A percentile compares a stretch with the other conserved stretches of the same genome.
phyloP scores from a whole-genome alignment of 768 basidiomycete genomes.

The Mycena epipterygia region DNA sequence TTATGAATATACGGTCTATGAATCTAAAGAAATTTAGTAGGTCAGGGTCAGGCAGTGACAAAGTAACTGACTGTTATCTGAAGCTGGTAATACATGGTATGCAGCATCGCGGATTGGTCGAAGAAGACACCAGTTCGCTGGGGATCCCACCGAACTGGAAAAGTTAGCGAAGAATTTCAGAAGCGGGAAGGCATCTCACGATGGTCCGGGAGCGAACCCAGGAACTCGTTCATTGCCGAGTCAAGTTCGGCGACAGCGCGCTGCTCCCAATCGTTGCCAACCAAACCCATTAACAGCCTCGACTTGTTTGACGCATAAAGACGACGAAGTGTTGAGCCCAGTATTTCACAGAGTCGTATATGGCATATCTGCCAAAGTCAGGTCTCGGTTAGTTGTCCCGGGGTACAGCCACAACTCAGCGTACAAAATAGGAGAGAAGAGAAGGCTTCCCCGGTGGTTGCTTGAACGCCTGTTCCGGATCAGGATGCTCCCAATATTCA shows the following conservation, averaged over 20 bases:
- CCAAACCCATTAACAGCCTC: constrained; percentile 51
- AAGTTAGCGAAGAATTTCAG: not conserved
- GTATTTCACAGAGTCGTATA: constrained; percentile 73
- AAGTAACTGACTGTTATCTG: constrained; percentile 55
- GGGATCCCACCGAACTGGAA: constrained; percentile 42
- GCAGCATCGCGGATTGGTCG: constrained; percentile 54
- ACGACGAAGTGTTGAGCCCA: constrained; percentile 72
- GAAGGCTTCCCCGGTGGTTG: constrained; percentile 76
- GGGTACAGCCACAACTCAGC: not conserved
- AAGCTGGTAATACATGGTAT: constrained; percentile 56
- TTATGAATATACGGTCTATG: constrained; percentile 63
- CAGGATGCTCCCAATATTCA: constrained; percentile 61
- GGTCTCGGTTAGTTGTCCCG: not conserved
- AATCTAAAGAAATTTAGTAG: constrained; percentile 51
- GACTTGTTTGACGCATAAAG: constrained; percentile 62
- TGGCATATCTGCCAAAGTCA: constrained; percentile 43
- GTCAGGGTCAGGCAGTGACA: constrained; percentile 50
- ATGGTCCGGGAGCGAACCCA: constrained; percentile 70
- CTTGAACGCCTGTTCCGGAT: constrained; percentile 63
- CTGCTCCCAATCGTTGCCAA: constrained; percentile 71
- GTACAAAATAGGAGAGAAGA: constrained; percentile 63
- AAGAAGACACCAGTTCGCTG: constrained; percentile 48
- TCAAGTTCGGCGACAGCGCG: constrained; percentile 73
- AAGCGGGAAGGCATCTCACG: constrained; percentile 47
- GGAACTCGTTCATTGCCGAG: constrained; percentile 73